These are phyloP conservation scores for Alternaria novae-zelandiae DNA, from an alignment of 2,329 filamentous ascomycete species.

Conservation along the genomic window DNA sequence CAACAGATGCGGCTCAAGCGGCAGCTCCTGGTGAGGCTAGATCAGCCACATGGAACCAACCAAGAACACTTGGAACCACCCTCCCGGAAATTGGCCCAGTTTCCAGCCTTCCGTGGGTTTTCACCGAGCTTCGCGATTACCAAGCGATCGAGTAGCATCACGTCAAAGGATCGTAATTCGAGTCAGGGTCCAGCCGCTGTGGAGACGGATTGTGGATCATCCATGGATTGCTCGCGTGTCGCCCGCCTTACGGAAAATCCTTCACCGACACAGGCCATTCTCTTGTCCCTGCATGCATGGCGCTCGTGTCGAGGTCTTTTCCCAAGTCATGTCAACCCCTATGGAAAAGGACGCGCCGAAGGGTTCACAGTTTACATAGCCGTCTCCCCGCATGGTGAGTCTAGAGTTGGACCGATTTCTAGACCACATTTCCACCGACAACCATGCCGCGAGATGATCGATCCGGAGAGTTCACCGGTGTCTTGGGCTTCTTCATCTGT, in stretches of 20 bases:
- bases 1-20: not conserved
- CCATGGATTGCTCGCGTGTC: not conserved
- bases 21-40: not conserved
- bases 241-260: not conserved
- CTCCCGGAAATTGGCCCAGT: not conserved
- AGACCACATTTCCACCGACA: not conserved
- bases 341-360: not conserved
- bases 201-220: not conserved
- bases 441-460: conserved; percentile 22
- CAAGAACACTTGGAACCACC: not conserved
- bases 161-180: not conserved
- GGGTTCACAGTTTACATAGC: not conserved
- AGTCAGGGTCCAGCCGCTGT: not conserved
- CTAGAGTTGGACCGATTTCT: not conserved
- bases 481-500: conserved; percentile 23
- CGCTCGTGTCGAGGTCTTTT: not conserved
- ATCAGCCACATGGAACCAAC: not conserved
- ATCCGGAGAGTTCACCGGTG: conserved; percentile 19
- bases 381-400: not conserved
- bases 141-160: not conserved
- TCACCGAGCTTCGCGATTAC: not conserved
- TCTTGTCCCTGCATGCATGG: not conserved
- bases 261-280: not conserved
- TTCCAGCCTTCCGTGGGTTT: not conserved
- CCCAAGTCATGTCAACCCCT: not conserved